Evolutionary conservation across 768 basidiomycete species (phyloP), one percentile per base, ranked within the genome.

Genomic region (Termitomyces sp.): DNA sequence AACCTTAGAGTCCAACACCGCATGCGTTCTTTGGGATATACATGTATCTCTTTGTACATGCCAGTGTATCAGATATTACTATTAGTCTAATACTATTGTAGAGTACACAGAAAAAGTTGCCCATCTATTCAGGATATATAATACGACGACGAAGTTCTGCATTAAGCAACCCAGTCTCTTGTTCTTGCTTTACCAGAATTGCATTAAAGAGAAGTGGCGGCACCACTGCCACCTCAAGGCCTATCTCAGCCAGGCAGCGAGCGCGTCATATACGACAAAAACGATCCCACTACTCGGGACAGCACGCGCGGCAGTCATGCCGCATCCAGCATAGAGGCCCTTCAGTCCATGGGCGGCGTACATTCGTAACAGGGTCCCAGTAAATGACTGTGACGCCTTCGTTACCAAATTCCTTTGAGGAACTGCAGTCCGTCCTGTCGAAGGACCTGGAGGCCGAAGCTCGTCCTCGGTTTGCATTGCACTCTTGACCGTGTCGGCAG

Each of bases 231-330:
- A n/a, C n/a, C n/a, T n/a, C n/a, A n/a, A n/a, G n/a, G n/a, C 28
- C 37, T 70, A 77, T 52, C 72, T 70, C 64, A 77, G 69, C 68
- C 73, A 74, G 3, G 74, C 70, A 34, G 72, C 73, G 55, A 96
- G 73, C 32, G 84, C 88, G 66, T 96, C 92, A 63, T 94, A 98
- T 51, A 98, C 90, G 62, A 92, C 73, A 68, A 98, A 98, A 54
- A 98, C 94, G 55, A 98, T 79, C 5, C 91, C 95, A 67, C 89
- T 93, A 67, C 90, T 93, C 9, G 94, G 94, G 53, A 94, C 84
- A 7, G 88, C 84, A 55, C 94, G 77, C 42, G 85, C 81, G 17
- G 92, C 86, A 0, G 95, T 98, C 67, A 98, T 85, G 11, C 94
- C 94, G 67, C 91, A 94, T 0, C 96, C 96, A 25, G 91, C 89